These are phyloP conservation scores for Kondoa malvinella DNA, from an alignment of 768 basidiomycete species.

Conservation along the genomic window DNA sequence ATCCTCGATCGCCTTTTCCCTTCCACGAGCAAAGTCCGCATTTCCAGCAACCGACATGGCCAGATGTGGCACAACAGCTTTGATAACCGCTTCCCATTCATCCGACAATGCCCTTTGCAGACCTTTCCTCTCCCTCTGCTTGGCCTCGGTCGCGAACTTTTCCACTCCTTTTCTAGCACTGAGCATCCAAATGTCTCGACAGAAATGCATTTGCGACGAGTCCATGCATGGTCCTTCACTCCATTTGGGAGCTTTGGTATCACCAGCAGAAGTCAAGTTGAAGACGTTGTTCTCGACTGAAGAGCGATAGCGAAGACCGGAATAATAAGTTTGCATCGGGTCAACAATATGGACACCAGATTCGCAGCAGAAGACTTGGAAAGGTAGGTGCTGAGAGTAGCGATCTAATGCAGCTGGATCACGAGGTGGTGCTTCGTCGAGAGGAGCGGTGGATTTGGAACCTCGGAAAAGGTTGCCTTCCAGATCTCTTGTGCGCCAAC, in stretches of 20 bases:
- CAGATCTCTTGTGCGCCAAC: slow-evolving; percentile 95
- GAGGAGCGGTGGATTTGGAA: slow-evolving; percentile 78
- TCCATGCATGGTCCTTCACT: slow-evolving; percentile 80
- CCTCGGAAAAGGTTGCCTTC: slow-evolving; percentile 96
- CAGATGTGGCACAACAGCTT: slow-evolving; percentile 14
- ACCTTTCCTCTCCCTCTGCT: slow-evolving; percentile 22
- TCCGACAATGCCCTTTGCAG: slow-evolving; percentile 9
- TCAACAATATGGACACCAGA: slow-evolving; percentile 94
- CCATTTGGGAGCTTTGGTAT: slow-evolving; percentile 40
- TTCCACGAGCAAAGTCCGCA: background rate
- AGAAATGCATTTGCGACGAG: slow-evolving; percentile 95
- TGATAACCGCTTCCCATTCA: slow-evolving; percentile 26
- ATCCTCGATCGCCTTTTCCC: slow-evolving; percentile 8
- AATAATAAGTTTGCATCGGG: slow-evolving; percentile 88
- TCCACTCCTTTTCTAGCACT: slow-evolving; percentile 54
- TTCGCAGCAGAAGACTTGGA: slow-evolving; percentile 98
- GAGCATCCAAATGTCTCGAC: slow-evolving; percentile 86
- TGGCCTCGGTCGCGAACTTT: slow-evolving; percentile 29
- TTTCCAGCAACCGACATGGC: background rate
- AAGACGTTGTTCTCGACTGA: slow-evolving; percentile 68
- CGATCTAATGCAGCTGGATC: slow-evolving; percentile 63
- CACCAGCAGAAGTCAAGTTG: slow-evolving; percentile 36
- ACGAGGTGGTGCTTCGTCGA: slow-evolving; percentile 79
- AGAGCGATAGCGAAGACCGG: slow-evolving; percentile 65
- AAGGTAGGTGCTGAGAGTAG: slow-evolving; percentile 80